Conservation (phyloP, 305 asterid species). For the Ilex paraguariensis region DNA sequence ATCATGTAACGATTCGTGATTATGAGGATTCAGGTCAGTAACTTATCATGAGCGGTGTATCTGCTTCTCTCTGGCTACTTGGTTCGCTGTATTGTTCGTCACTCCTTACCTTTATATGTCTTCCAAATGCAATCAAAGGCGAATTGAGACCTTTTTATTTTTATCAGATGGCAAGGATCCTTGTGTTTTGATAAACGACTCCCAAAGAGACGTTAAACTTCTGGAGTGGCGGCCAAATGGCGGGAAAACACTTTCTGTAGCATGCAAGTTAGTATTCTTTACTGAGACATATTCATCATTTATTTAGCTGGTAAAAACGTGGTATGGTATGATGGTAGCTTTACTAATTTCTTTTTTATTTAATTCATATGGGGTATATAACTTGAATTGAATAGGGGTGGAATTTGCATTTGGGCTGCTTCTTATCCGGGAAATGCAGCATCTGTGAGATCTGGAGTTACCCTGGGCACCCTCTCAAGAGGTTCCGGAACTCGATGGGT, state of each 20-base stretch:
- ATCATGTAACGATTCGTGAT: conserved; percentile 74
- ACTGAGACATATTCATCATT: neutral
- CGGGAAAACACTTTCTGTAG: conserved; percentile 81
- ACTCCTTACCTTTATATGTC: conserved; percentile 2
- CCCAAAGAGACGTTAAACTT: conserved; percentile 66
- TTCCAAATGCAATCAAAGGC: neutral
- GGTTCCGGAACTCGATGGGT: conserved; percentile 78
- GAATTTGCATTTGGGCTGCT: conserved; percentile 95
- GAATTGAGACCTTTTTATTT: conserved; percentile 3
- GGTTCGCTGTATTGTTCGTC: neutral
- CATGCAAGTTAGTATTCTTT: conserved; percentile 73
- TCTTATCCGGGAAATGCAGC: conserved; percentile 83
- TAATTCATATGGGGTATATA: no score
- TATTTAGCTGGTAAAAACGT: neutral
- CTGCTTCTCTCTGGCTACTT: conserved; percentile 3
- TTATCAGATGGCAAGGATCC: conserved; percentile 66
- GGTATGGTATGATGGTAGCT: neutral
- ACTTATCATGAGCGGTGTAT: conserved; percentile 4
- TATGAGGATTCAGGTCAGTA: conserved; percentile 75
- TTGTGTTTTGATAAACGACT: conserved; percentile 56
- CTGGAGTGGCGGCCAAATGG: conserved; percentile 97
- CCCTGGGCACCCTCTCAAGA: conserved; percentile 65
- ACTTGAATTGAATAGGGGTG: conserved; percentile 54
- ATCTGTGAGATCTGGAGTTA: conserved; percentile 68
- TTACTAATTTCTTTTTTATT: conserved; percentile 9